A percentile compares a stretch with the other conserved stretches of the same genome.
phyloP scores from a whole-genome alignment of 2,329 filamentous ascomycete genomes.

The Capronia epimyces region DNA sequence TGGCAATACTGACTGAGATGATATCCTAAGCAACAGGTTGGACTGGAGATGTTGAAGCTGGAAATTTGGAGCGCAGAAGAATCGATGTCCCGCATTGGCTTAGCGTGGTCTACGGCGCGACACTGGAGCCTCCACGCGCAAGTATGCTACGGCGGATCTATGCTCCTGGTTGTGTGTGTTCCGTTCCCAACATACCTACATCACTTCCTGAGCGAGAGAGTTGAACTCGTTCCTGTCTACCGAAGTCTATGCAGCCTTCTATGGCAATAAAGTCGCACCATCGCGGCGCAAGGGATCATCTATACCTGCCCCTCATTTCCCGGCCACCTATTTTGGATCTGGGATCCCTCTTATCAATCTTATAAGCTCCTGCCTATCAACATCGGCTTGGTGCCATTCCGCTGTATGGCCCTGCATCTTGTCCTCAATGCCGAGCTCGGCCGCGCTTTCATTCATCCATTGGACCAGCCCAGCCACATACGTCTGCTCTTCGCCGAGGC shows the following conservation, averaged over 20 bases:
- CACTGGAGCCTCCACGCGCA: not conserved
- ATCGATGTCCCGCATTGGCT: not conserved
- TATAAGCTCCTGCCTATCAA: conserved; percentile 8
- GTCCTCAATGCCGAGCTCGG: conserved; percentile 10
- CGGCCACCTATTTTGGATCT: not conserved
- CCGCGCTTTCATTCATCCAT: conserved; percentile 34
- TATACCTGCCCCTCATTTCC: not conserved
- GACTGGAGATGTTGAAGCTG: not conserved
- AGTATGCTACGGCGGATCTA: not conserved
- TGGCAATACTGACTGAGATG: not conserved
- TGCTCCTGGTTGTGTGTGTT: too few species aligned
- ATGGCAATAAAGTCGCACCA: not conserved
- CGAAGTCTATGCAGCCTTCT: too few species aligned
- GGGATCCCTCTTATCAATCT: conserved; percentile 7
- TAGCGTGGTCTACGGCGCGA: conserved; percentile 1
- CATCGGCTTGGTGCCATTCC: conserved; percentile 17
- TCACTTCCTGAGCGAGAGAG: too few species aligned
- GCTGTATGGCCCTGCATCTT: conserved; percentile 22
- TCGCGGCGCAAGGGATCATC: too few species aligned
- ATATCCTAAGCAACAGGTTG: not conserved
- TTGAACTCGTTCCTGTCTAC: too few species aligned
- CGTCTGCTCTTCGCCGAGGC: conserved; percentile 31
- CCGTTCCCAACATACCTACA: too few species aligned
- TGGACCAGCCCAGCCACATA: conserved; percentile 35
- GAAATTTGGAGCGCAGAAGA: conserved; percentile 8